Percentiles rank a stretch among this genome's conserved stretches.
phyloP scores from a whole-genome alignment of 495 filamentous ascomycete genomes.

The Daldinia decipiens region DNA sequence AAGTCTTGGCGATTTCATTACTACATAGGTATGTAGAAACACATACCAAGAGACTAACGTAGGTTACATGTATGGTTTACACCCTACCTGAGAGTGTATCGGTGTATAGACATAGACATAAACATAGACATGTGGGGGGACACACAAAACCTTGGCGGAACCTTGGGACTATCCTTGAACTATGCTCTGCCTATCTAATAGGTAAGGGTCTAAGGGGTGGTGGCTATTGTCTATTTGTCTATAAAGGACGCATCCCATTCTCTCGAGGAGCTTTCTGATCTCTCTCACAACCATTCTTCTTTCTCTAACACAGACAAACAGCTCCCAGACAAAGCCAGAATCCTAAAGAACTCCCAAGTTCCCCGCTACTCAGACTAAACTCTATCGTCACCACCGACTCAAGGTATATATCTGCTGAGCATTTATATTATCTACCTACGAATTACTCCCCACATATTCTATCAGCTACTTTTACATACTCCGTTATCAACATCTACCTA shows the following conservation, averaged over 20 bases:
- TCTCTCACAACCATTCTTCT: slow-evolving; percentile 22
- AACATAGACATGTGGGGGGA: slow-evolving; percentile 28
- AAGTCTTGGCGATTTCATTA: slow-evolving; percentile 48
- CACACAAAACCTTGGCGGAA: slow-evolving; percentile 30
- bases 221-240: slow-evolving; percentile 28
- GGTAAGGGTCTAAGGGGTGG: slow-evolving; percentile 10
- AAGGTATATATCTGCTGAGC: slow-evolving; percentile 14
- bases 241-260: slow-evolving; percentile 39
- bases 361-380: not conserved
- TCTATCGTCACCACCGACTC: slow-evolving; percentile 12
- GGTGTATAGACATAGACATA: slow-evolving; percentile 30
- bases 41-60: slow-evolving; percentile 19
- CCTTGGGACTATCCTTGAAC: slow-evolving; percentile 9
- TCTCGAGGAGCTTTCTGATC: slow-evolving; percentile 11
- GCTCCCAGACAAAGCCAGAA: slow-evolving; percentile 30
- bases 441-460: not conserved
- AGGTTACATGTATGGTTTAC: slow-evolving; percentile 5
- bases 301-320: slow-evolving; percentile 29
- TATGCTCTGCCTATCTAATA: slow-evolving; percentile 13
- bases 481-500: not conserved
- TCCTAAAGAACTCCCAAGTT: slow-evolving; percentile 2
- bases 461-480: slow-evolving; percentile 10
- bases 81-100: slow-evolving; percentile 25
- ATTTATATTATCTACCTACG: slow-evolving; percentile 4
- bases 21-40: no score